Conservation (phyloP, 2,329 filamentous ascomycete genomes). For the Cercospora janseana region DNA sequence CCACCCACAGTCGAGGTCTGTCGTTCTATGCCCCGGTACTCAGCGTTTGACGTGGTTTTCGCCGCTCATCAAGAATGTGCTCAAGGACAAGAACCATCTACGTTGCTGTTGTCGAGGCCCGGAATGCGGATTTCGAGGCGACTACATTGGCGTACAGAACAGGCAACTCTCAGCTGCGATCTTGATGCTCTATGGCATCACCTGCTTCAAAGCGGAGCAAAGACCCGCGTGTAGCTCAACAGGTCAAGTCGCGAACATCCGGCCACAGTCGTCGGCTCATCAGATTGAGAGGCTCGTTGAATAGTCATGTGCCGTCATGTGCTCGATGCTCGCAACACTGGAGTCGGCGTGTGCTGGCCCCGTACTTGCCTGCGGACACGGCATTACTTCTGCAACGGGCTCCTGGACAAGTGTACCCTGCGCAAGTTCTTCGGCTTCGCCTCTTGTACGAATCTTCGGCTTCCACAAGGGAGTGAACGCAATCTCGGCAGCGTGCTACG, state of each 20-base stretch:
- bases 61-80: too few species aligned
- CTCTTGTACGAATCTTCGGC: slow-evolving; percentile 2
- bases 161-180: not conserved
- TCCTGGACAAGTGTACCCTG: not conserved
- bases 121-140: too few species aligned
- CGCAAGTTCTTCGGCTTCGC: slow-evolving; percentile 7
- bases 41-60: too few species aligned
- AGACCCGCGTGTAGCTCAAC: slow-evolving; percentile 4
- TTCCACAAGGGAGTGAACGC: not conserved
- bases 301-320: too few species aligned
- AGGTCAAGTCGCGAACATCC: not conserved
- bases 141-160: not conserved
- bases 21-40: too few species aligned
- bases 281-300: not conserved
- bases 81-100: too few species aligned
- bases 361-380: not conserved
- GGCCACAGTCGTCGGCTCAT: not conserved
- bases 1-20: too few species aligned
- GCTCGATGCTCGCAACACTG: not conserved
- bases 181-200: slow-evolving; percentile 9
- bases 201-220: not conserved
- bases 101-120: too few species aligned
- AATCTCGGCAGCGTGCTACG: not conserved
- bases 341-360: not conserved
- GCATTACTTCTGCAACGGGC: slow-evolving; percentile 7